Evolutionary conservation across 768 basidiomycete genomes (phyloP).

Genomic region (Punctularia strigosozonata): DNA sequence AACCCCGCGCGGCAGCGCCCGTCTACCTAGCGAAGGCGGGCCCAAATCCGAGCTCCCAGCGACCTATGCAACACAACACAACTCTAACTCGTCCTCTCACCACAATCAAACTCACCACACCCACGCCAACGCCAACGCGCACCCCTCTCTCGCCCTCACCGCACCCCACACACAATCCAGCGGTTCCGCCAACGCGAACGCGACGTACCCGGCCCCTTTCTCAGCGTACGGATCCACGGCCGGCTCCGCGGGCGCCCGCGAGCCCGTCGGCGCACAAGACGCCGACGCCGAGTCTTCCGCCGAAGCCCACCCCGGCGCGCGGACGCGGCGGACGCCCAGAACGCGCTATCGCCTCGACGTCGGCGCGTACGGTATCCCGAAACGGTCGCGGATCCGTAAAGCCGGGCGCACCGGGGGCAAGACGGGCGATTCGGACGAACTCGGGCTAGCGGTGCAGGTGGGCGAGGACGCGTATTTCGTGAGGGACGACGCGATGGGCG

Average conservation of each 20-base stretch:
- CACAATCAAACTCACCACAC: conserved; percentile 23
- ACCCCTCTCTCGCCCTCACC: conserved; percentile 33
- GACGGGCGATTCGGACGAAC: conserved; percentile 17
- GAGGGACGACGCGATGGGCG: conserved; percentile 76
- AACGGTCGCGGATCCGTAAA: conserved; percentile 22
- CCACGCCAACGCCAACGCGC: conserved; percentile 17
- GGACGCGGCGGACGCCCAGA: too few species aligned
- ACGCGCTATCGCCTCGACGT: conserved; percentile 49
- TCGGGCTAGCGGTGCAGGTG: conserved; percentile 57
- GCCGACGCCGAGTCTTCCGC: conserved; percentile 8
- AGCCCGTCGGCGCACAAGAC: conserved; percentile 7
- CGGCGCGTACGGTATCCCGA: conserved; percentile 81
- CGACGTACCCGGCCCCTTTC: conserved; percentile 26
- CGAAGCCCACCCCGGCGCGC: conserved; percentile 16
- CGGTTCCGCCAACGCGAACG: conserved; percentile 15
- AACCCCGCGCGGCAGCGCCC: conserved; percentile 27
- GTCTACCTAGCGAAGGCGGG: conserved; percentile 33
- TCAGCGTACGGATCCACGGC: conserved; percentile 22
- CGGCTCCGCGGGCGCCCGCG: conserved; percentile 13
- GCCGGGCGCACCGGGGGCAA: conserved; percentile 15
- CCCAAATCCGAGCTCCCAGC: conserved; percentile 28
- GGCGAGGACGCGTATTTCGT: conserved; percentile 92
- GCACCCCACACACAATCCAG: conserved; percentile 25
- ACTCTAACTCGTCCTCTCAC: conserved; percentile 17
- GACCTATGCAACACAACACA: conserved; percentile 21